Evolutionary conservation across 805 yeast species (phyloP), one percentile per base, ranked within the genome.

Genomic region (Suhomyces xylopsoci): DNA sequence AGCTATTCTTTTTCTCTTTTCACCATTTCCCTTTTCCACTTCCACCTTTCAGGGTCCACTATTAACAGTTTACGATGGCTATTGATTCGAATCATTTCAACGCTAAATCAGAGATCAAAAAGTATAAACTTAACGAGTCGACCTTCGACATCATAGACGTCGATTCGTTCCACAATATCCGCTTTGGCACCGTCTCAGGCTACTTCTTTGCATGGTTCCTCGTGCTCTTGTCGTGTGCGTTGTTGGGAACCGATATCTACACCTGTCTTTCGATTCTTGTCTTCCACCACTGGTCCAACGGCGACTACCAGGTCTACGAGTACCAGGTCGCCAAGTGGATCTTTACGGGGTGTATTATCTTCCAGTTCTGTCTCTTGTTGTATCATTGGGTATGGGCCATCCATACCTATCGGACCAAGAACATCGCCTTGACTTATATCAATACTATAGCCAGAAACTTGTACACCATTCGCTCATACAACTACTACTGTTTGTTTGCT

Each of bases 321-420:
- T 63, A 82, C 78, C 52, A 79, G 76, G 53, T 81, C 73, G 80
- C 80, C 52, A 74, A 73, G 62, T 87, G 93, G 93, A 70, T 87
- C n/a, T 87, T 87, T 63, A 82, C 87, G 1, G 89, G 86, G 3
- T 90, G 97, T 66, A 90, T 90, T 54, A 77, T 90, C 10, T 79
- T 88, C 51, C 86, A 93, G 8, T 73, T 88, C 47, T 68, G 80
- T 3, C 70, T 87, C 24, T 61, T 86, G 48, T 56, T 83, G 1
- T 83, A 83, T 68, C 87, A 84, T 50, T 71, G 80, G 62, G 58
- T 81, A 5, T 71, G 81, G 68, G 94, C 90, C 0, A 69, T 81
- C 9, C 74, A 78, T 48, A 77, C 85, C 9, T 85, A 77, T 59
- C 71, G 78, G 43, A 82, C 90, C 2, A 73, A 80, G 53, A 84